Base-by-base conservation (phyloP, 305 asterid genomes). In the Fraxinus latifolia region DNA sequence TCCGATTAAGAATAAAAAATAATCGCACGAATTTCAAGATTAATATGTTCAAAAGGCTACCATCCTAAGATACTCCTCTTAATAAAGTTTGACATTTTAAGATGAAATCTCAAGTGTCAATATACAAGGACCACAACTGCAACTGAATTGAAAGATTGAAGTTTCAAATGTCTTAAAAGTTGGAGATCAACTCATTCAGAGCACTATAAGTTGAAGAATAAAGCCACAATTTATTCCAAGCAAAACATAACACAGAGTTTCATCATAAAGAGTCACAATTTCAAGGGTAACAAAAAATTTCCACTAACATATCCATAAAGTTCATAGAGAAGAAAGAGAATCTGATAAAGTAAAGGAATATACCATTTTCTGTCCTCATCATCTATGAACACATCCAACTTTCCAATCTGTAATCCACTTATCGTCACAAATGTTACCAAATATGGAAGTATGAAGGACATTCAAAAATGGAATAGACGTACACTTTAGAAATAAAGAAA, bases 321-420 rank as follows among this genome's bases (percentile, higher is more conserved):
- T 77, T 72, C 86, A 84, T 76, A 67, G 15, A 60, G 71, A 58
- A 58, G 31, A n/a, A 21, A 60, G 3, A 19, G 55, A 47, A 47
- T 47, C 58, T 47, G 58, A 47, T 32, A 60, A 60, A 60, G 12
- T 19, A 17, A 60, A 8, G 15, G 34, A n/a, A 77, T 36, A 27
- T 77, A 39, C 50, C n/a, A n/a, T 77, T 34, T 76, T 55, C 12
- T 60, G 82, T 83, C 88, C 81, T 83, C 71, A 23, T 58, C 71
- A 60, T 21, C 88, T 77, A 82, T 86, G 82, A 79, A 86, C 85
- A 21, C 71, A 85, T 82, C 88, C 82, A 87, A 53, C 89, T 87
- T 87, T 83, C 81, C 82, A 87, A 80, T 78, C 82, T 87, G 92
- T 86, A 85, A 87, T 86, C 84, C 89, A 86, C 83, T 82, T 31